phyloP scores from a whole-genome alignment of 192 early-diverging fungal species.

The Podila clonocystis region DNA sequence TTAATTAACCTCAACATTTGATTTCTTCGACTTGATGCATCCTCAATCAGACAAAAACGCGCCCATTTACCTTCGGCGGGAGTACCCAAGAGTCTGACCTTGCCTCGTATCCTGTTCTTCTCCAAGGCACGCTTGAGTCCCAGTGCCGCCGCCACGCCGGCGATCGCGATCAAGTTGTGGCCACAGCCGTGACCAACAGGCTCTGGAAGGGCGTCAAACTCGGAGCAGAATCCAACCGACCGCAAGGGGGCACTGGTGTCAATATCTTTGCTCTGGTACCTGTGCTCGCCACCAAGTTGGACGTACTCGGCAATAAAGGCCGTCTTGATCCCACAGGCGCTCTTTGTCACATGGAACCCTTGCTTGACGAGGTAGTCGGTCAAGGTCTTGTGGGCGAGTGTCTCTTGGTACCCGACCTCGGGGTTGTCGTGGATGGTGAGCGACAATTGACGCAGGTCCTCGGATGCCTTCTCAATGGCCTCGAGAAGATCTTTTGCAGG shows the following conservation, averaged over 20 bases:
- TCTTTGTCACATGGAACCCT: conserved; percentile 66
- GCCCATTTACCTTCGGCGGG: conserved; percentile 66
- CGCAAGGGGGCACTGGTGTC: conserved; percentile 48
- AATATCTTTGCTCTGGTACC: neutral
- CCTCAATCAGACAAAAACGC: no score
- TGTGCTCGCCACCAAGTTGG: conserved; percentile 52
- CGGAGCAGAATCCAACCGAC: conserved; percentile 60
- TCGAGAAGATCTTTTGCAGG: conserved; percentile 13
- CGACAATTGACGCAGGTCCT: conserved; percentile 52
- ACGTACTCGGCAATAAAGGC: conserved; percentile 77
- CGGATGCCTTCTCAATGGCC: conserved; percentile 46
- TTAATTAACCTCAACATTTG: no score
- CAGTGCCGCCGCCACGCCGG: conserved; percentile 66
- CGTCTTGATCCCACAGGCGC: conserved; percentile 70
- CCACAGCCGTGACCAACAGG: conserved; percentile 70
- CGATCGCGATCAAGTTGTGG: conserved; percentile 75
- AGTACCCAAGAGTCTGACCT: conserved; percentile 80
- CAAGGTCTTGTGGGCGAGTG: conserved; percentile 65
- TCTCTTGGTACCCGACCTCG: conserved; percentile 65
- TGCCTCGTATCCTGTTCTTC: conserved; percentile 58
- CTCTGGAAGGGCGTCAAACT: conserved; percentile 78
- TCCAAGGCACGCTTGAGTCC: conserved; percentile 57
- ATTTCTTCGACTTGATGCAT: no score
- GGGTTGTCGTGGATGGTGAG: conserved; percentile 70
- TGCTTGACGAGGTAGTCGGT: conserved; percentile 67